Evolutionary conservation across 2,329 filamentous ascomycete genomes (phyloP).

Genomic region (Colletotrichum sojae): DNA sequence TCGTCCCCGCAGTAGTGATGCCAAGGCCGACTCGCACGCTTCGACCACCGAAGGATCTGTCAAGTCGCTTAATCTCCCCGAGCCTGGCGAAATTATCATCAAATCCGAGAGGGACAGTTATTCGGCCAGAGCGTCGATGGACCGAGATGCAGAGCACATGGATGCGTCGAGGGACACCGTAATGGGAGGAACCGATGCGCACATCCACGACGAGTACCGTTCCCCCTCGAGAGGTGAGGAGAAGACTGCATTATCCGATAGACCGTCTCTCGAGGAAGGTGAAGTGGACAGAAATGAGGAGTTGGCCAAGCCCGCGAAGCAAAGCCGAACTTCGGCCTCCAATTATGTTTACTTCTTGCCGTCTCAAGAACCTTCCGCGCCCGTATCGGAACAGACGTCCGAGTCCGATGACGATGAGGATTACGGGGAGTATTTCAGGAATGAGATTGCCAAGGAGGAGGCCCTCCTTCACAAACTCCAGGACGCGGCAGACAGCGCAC

Average conservation of each 20-base stretch:
- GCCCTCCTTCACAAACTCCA: conserved; percentile 63
- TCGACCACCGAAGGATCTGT: conserved; percentile 52
- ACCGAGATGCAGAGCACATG: conserved; percentile 32
- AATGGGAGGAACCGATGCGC: conserved; percentile 30
- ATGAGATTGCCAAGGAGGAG: conserved; percentile 67
- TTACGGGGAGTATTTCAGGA: conserved; percentile 69
- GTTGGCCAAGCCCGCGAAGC: conserved; percentile 38
- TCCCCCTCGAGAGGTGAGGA: conserved; percentile 20
- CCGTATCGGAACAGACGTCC: conserved; percentile 60
- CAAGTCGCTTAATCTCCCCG: conserved; percentile 59
- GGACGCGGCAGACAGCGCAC: conserved; percentile 52
- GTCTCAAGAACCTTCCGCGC: conserved; percentile 49
- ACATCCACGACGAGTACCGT: conserved; percentile 21
- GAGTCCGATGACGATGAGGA: conserved; percentile 71
- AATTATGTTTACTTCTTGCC: conserved; percentile 57
- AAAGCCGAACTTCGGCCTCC: conserved; percentile 47
- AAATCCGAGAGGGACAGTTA: conserved; percentile 58
- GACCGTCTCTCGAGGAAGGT: conserved; percentile 34
- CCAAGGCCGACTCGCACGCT: conserved; percentile 59
- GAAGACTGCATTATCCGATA: conserved; percentile 10
- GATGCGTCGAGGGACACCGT: conserved; percentile 32
- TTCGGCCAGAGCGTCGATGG: conserved; percentile 45
- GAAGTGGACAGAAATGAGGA: conserved; percentile 37
- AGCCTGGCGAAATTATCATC: conserved; percentile 62
- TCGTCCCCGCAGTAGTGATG: conserved; percentile 68